Conservation (phyloP, 345 rosid genomes). For the Raphanus raphanistrum region DNA sequence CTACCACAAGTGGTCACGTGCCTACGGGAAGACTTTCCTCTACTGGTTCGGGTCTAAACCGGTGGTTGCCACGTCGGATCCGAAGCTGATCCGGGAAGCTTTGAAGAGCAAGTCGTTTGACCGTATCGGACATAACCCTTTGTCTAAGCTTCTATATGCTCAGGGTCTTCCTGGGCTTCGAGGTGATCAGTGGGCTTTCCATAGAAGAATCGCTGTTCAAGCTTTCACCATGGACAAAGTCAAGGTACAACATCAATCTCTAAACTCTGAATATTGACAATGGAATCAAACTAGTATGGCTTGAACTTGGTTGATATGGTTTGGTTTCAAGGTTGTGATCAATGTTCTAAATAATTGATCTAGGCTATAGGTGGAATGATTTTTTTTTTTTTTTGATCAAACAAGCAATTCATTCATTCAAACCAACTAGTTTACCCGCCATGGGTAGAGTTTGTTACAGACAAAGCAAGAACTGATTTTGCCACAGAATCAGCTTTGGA, state of each 20-base stretch:
- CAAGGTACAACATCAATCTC: constrained; percentile 48
- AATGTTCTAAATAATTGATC: background rate
- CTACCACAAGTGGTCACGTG: constrained; percentile 57
- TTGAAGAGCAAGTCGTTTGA: constrained; percentile 47
- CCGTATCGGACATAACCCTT: constrained; percentile 49
- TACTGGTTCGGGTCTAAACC: constrained; percentile 81
- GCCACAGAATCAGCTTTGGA: too few species aligned
- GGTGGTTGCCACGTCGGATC: constrained; percentile 63
- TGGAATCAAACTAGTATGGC: background rate
- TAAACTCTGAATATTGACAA: background rate
- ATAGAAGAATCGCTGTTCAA: constrained; percentile 60
- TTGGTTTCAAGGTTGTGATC: background rate
- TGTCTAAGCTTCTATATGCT: constrained; percentile 58
- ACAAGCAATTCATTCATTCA: too few species aligned
- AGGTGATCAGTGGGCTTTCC: constrained; percentile 69
- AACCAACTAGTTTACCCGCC: too few species aligned
- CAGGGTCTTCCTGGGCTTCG: constrained; percentile 68
- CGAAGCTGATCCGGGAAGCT: constrained; percentile 59
- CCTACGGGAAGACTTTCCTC: constrained; percentile 60
- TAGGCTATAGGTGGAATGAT: too few species aligned
- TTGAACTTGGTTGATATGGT: constrained; percentile 6
- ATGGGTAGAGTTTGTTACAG: too few species aligned
- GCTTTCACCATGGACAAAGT: constrained; percentile 67
- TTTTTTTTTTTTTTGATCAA: too few species aligned
- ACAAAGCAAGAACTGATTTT: too few species aligned